phyloP scores from a whole-genome alignment of 2,329 filamentous ascomycete species.

The Cordyceps fumosorosea region DNA sequence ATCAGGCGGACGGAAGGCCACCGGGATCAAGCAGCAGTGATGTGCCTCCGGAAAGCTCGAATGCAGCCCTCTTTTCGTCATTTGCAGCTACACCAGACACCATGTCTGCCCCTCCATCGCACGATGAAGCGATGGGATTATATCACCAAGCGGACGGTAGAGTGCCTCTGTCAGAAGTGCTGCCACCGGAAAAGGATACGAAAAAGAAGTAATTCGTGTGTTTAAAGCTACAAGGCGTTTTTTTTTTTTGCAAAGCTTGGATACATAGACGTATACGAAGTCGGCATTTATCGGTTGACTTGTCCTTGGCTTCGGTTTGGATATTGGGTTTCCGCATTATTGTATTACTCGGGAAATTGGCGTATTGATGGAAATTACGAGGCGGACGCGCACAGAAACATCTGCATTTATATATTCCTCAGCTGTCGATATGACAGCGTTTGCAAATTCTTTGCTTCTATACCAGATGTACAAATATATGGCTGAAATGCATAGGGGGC shows the following conservation, averaged over 20 bases:
- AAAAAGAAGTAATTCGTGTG: neutral
- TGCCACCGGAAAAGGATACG: conserved; percentile 20
- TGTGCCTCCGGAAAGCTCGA: neutral
- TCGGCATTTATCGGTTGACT: neutral
- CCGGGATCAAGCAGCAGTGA: neutral
- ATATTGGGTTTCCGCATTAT: neutral
- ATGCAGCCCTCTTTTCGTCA: neutral
- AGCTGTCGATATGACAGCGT: neutral
- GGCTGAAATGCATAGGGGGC: neutral
- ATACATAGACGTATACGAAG: neutral
- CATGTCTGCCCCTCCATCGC: conserved; percentile 17
- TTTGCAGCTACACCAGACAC: neutral
- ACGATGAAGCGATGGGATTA: conserved; percentile 24
- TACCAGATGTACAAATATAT: neutral
- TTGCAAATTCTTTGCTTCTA: neutral
- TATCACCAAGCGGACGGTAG: conserved; percentile 27
- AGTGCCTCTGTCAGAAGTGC: conserved; percentile 11
- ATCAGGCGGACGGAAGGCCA: conserved; percentile 25
- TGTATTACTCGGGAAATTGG: neutral
- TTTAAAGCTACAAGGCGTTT: neutral
- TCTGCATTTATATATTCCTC: neutral
- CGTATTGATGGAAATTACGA: neutral
- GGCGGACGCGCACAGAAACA: neutral
- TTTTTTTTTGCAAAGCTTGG: neutral
- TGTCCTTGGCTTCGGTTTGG: neutral